Evolutionary conservation across 352 stramenopile genomes (phyloP), one percentile per base, ranked within the genome.

Genomic region (Globisporangium alternatum): DNA sequence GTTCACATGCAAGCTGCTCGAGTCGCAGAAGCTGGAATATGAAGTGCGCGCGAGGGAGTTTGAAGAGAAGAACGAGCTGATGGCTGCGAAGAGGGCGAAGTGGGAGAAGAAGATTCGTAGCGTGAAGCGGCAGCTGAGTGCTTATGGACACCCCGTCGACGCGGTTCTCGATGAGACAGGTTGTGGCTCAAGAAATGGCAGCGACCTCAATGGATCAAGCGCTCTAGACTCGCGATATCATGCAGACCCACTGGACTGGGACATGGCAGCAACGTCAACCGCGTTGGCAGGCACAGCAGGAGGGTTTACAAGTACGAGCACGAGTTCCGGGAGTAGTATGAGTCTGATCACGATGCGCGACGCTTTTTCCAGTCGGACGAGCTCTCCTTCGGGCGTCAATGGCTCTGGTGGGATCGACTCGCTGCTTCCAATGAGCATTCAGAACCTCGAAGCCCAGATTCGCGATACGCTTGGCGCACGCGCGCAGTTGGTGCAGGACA

Each of bases 11-110:
- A 67, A 68, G 28, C 43, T 82, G 19, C 53, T 89, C 25, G 56
- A 70, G 12, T 66, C 68, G 6, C 72, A 81, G 49, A 52, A 47
- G 22, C 56, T 90, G 37, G 78, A 88, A 22, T 74, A 72, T 28
- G 75, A 89, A 21, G 68, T 85, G 15, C 81, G 75, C 9, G 68
- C 63, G 9, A 55, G 67, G 0, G 75, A 87, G 22, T 48, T 86
- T 35, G 70, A 77, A n/a, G 76, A 88, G 41, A 71, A 81, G 7
- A 72, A 77, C 44, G 62, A 59, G 21, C 45, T 13, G 15, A 64
- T 77, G 25, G 60, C 41, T 9, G 68, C 68, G 19, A 68, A 81
- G 54, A 72, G 80, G 6, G 61, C 72, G 5, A 57, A 73, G 19
- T 83, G 70, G 71, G 77, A 88, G 55, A 74, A 67, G 47, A 71